Conservation (phyloP, 2,329 filamentous ascomycete species). For the Colletotrichum shisoi region DNA sequence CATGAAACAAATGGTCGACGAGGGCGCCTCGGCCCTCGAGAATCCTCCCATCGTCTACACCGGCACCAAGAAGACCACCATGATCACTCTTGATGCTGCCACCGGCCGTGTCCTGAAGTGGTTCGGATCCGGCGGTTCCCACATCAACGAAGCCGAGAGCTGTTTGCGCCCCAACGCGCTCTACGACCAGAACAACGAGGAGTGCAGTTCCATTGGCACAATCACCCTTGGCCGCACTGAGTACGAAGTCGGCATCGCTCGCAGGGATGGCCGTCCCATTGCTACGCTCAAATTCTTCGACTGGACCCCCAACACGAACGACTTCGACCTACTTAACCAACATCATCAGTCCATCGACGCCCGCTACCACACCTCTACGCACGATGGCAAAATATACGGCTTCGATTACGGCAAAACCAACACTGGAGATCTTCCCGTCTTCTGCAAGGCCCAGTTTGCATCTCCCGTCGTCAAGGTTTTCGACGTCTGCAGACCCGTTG, state of each 20-base stretch:
- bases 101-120: conserved; percentile 84
- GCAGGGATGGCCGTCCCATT: conserved; percentile 75
- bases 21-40: conserved; percentile 75
- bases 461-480: conserved; percentile 84
- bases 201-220: conserved; percentile 81
- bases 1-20: conserved; percentile 87
- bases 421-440: conserved; percentile 60
- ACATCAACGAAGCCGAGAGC: conserved; percentile 74
- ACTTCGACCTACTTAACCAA: conserved; percentile 85
- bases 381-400: conserved; percentile 84
- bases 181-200: conserved; percentile 72
- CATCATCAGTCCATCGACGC: conserved; percentile 83
- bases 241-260: conserved; percentile 87
- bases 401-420: conserved; percentile 66
- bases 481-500: conserved; percentile 78
- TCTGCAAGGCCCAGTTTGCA: conserved; percentile 62
- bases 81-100: conserved; percentile 87
- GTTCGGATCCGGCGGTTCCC: conserved; percentile 77
- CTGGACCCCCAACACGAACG: conserved; percentile 91
- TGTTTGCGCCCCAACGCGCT: conserved; percentile 75
- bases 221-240: conserved; percentile 86
- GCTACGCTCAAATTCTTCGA: conserved; percentile 93
- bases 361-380: conserved; percentile 85
- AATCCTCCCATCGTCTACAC: conserved; percentile 86
- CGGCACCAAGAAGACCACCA: conserved; percentile 86